Evolutionary conservation across 1,284 basidiomycete genomes (phyloP), one percentile per base, ranked within the genome.

Genomic region (Pseudozyma hubeiensis): DNA sequence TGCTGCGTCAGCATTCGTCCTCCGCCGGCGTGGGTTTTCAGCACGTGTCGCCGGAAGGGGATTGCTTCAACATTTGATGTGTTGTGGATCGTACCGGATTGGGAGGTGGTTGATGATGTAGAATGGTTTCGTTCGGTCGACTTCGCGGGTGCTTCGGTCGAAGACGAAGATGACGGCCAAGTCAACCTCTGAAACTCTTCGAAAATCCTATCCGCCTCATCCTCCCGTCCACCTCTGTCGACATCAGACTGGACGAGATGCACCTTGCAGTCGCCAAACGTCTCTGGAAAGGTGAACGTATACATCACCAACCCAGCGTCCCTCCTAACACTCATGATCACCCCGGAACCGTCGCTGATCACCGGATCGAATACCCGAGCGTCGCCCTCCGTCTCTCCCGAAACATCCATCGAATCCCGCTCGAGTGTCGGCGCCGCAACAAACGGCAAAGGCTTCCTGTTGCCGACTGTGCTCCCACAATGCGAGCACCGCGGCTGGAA

Each of bases 1-100:
- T 78, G 76, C 40, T 79, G 77, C 3, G 65, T 70, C 6, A 79
- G 54, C 52, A 79, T 67, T 13, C 48, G 61, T 3, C 60, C 61
- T 2, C 56, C 61, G 8, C 44, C 49, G 4, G 34, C 49, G 40
- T 71, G 66, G 1, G 51, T 44, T 31, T 62, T 66, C 33, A 77
- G 68, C 1, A 44, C 41, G 39, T 77, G 75, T 3, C 75, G 54
- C 14, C 62, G 64, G 40, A 77, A 77, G 0, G 71, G 75, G 8
- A 76, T 52, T 0, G 55, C 29, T 8, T 17, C 33, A 10, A 31
- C 35, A 41, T 24, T 24, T 1, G 4, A 19, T 7, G 6, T 37
- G 30, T 14, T 17, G 24, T 24, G 24, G 24, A 24, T 24, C 24
- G 29, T 43, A 33, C 13, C 9, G n/a, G 5, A 7, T 34, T 8